Conservation (phyloP, 108 stramenopile species). For the Seminavis robusta region DNA sequence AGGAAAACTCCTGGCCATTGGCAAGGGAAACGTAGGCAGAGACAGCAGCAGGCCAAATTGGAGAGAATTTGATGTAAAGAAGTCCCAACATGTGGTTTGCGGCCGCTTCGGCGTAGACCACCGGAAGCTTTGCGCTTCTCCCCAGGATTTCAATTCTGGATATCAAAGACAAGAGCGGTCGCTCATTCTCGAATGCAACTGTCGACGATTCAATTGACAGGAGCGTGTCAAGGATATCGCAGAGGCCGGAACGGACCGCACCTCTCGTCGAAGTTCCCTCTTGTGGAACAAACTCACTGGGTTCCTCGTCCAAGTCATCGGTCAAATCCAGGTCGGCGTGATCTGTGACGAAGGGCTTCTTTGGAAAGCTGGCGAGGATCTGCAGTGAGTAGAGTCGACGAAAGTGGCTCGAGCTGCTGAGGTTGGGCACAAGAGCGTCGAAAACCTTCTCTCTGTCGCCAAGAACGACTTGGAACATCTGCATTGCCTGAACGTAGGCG, state of each 20-base stretch:
- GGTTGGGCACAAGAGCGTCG: constrained; percentile 60
- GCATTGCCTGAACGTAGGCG: too few species aligned
- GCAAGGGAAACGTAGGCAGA: constrained; percentile 52
- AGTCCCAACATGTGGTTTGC: constrained; percentile 76
- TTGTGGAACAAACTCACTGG: constrained; percentile 11
- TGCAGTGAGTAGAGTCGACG: constrained; percentile 64
- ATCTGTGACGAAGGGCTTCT: constrained; percentile 60
- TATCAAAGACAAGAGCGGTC: constrained; percentile 42
- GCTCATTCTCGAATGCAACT: constrained; percentile 54
- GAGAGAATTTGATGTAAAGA: constrained; percentile 75
- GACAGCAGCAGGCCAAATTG: constrained; percentile 63
- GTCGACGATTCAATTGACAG: constrained; percentile 59
- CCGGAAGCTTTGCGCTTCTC: constrained; percentile 65
- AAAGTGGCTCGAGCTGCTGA: constrained; percentile 59
- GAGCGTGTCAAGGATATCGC: constrained; percentile 58
- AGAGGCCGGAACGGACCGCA: constrained; percentile 23
- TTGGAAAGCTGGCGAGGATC: constrained; percentile 66
- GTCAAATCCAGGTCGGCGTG: constrained; percentile 73
- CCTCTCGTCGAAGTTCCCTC: not conserved
- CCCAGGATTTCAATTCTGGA: constrained; percentile 67
- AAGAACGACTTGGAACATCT: too few species aligned
- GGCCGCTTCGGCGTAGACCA: constrained; percentile 69
- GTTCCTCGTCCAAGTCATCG: constrained; percentile 82
- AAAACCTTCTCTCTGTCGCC: constrained; percentile 33
- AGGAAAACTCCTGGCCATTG: constrained; percentile 36